Evolutionary conservation across 1,284 basidiomycete genomes (phyloP).

Genomic region (Tilletia setariae): DNA sequence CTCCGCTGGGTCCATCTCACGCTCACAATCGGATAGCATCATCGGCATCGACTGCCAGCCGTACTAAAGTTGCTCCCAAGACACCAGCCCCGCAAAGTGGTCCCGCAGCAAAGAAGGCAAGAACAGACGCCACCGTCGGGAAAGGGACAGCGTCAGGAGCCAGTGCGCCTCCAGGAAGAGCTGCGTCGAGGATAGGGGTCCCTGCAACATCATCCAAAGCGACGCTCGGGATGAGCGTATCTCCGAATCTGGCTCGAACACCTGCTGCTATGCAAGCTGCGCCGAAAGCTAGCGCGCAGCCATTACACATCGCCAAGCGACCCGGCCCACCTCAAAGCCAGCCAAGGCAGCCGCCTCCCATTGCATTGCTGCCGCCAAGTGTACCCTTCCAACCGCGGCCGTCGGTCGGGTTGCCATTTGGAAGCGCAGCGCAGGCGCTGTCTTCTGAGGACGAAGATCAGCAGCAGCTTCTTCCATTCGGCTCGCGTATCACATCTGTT

Average conservation of each 20-base stretch:
- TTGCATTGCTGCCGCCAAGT: neutral
- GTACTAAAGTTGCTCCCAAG: neutral
- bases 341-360: neutral
- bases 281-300: neutral
- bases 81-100: neutral
- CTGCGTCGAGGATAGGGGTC: neutral
- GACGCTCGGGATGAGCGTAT: neutral
- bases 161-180: neutral
- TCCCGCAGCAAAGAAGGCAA: neutral
- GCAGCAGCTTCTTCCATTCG: too few species aligned
- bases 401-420: neutral
- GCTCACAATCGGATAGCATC: slow-evolving; percentile 7
- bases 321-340: neutral
- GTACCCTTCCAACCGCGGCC: slow-evolving; percentile 6
- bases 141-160: neutral
- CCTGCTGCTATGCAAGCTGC: neutral
- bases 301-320: neutral
- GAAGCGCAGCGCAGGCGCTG: neutral
- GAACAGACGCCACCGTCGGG: neutral
- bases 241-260: neutral
- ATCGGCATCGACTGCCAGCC: neutral
- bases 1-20: neutral
- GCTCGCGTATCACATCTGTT: neutral
- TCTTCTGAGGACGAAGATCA: too few species aligned
- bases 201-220: neutral